These are phyloP conservation scores for Sungouiella blattae DNA, from an alignment of 805 yeast genomes.

Conservation along the genomic window DNA sequence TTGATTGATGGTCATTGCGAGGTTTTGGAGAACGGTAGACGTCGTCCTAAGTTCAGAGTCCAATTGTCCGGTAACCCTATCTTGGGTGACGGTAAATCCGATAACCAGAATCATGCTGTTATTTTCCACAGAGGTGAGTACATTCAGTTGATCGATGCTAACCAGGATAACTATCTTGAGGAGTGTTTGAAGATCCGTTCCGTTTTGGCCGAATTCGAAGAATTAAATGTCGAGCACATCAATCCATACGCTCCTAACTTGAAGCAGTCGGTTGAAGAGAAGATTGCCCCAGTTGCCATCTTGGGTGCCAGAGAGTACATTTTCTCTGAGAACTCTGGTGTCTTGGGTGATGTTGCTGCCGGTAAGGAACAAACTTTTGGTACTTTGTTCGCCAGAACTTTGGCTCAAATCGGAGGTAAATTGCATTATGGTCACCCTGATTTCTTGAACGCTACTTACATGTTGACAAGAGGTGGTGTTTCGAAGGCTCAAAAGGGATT, in stretches of 20 bases:
- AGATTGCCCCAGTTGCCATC: slow-evolving; percentile 64
- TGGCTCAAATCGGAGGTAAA: slow-evolving; percentile 80
- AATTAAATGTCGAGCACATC: slow-evolving; percentile 53
- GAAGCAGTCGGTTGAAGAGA: slow-evolving; percentile 49
- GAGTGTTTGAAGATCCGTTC: slow-evolving; percentile 78
- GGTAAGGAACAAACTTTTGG: slow-evolving; percentile 89
- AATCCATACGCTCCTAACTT: slow-evolving; percentile 78
- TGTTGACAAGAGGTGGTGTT: slow-evolving; percentile 85
- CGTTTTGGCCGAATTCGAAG: slow-evolving; percentile 75
- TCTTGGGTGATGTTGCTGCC: slow-evolving; percentile 82
- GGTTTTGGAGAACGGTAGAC: slow-evolving; percentile 50
- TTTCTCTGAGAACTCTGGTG: slow-evolving; percentile 78
- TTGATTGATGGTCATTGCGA: slow-evolving; percentile 71
- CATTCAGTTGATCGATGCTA: slow-evolving; percentile 77
- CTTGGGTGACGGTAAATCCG: slow-evolving; percentile 82
- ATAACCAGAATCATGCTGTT: slow-evolving; percentile 75
- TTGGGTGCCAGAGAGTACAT: slow-evolving; percentile 82
- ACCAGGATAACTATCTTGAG: slow-evolving; percentile 78
- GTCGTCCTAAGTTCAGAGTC: slow-evolving; percentile 56
- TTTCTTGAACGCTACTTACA: slow-evolving; percentile 67
- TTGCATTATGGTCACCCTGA: slow-evolving; percentile 88
- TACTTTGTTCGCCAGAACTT: slow-evolving; percentile 75
- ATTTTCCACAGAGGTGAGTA: slow-evolving; percentile 79
- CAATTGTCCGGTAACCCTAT: slow-evolving; percentile 77
- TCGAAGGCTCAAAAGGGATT: slow-evolving; percentile 82